phyloP scores from a whole-genome alignment of 306 rosid genomes.

The Benincasa hispida region DNA sequence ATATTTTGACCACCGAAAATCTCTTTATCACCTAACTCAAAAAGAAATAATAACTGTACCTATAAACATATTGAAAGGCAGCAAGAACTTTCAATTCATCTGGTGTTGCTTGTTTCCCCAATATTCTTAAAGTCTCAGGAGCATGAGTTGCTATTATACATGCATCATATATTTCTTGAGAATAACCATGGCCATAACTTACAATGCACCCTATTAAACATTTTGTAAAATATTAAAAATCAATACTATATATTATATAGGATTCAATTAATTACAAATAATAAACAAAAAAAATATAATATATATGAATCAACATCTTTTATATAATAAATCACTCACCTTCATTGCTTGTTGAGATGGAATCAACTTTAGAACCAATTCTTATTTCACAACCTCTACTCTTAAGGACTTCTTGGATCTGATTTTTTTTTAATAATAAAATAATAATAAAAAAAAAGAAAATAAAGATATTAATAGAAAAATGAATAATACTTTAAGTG shows the following conservation, averaged over 20 bases:
- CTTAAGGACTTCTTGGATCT: slow-evolving; percentile 63
- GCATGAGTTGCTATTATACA: slow-evolving; percentile 76
- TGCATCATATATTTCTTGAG: slow-evolving; percentile 35
- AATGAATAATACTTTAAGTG: no score
- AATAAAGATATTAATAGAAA: no score
- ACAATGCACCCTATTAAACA: slow-evolving; percentile 45
- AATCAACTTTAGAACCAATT: slow-evolving; percentile 33
- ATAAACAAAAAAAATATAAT: no score
- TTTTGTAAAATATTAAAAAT: not conserved
- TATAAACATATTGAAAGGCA: slow-evolving; percentile 76
- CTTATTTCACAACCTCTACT: slow-evolving; percentile 44
- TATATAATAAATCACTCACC: slow-evolving; percentile 22
- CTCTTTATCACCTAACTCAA: no score
- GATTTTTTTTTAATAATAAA: not conserved
- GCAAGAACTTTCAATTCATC: slow-evolving; percentile 66
- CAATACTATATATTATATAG: no score
- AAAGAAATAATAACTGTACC: slow-evolving; percentile 35
- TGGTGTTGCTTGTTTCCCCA: slow-evolving; percentile 62
- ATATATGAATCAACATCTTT: not conserved
- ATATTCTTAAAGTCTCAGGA: slow-evolving; percentile 61
- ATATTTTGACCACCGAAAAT: no score
- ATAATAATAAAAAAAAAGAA: no score
- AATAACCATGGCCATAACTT: slow-evolving; percentile 31
- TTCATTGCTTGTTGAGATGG: slow-evolving; percentile 37
- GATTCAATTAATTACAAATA: no score